Conservation (phyloP, 2,329 filamentous ascomycete genomes). For the Knoxdaviesia capensis region DNA sequence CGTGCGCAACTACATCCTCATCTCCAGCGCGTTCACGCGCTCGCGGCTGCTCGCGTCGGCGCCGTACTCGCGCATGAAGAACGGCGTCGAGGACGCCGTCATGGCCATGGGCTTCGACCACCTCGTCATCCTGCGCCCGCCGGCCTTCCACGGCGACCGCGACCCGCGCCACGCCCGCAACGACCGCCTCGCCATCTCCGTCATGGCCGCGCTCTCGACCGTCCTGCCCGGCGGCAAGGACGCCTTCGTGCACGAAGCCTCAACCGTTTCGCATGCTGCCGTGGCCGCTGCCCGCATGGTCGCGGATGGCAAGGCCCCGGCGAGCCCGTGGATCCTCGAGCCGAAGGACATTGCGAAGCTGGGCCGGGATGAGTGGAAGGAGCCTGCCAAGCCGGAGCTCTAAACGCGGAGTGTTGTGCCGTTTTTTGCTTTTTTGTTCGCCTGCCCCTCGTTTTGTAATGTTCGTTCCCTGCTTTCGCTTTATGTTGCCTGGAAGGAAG, state of each 20-base stretch:
- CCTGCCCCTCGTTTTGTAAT: background rate
- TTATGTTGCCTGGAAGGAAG: no score
- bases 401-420: background rate
- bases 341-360: conserved; percentile 43
- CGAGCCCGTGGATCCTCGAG: conserved; percentile 39
- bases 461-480: no score
- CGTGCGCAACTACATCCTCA: conserved; percentile 54
- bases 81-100: conserved; percentile 64
- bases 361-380: conserved; percentile 37
- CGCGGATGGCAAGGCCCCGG: conserved; percentile 35
- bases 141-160: conserved; percentile 53
- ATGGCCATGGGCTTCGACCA: conserved; percentile 55
- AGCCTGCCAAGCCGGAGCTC: conserved; percentile 7
- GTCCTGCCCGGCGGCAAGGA: conserved; percentile 38
- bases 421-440: conserved; percentile 4
- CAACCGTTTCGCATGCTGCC: conserved; percentile 49
- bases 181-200: conserved; percentile 23
- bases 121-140: conserved; percentile 55
- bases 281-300: conserved; percentile 38
- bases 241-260: conserved; percentile 50
- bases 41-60: conserved; percentile 19
- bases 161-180: conserved; percentile 30
- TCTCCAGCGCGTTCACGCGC: conserved; percentile 37
- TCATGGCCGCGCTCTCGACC: conserved; percentile 32
- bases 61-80: conserved; percentile 54